Base-by-base conservation (phyloP, 495 filamentous ascomycete species). In the Hypoxylon crocopeplum region DNA sequence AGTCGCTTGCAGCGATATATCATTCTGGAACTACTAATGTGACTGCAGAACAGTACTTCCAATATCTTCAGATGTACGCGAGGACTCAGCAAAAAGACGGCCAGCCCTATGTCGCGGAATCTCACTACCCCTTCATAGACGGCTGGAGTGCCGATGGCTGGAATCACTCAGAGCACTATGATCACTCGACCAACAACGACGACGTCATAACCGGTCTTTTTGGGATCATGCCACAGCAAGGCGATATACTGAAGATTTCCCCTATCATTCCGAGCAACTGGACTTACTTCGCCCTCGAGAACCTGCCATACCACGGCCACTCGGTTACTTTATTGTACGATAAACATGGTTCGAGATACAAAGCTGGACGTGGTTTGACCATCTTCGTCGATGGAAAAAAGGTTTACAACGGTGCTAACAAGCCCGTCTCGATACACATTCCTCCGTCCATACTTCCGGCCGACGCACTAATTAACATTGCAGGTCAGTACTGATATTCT, bases 201-300 rank as follows among this genome's bases (percentile, higher is more conserved):
- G 72, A 80, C 51, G 69, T 80, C 7, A 77, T 80, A 53, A 77
- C 77, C 15, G 72, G 76, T 12, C 62, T 80, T 7, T 59, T 80
- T 8, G 77, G 77, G 4, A 67, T 80, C 12, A 57, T 75, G 20
- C 75, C 72, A 11, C 69, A 62, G 6, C 59, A 66, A 20, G 72
- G 72, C 19, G 62, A 78, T 22, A 65, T 46, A 2, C 53, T 80
- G 29, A 46, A 67, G 7, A 69, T 80, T 22, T 69, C 68, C 12
- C 77, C 77, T 17, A 72, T 80, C 11, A 45, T 75, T 17, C 77
- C 77, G 3, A 42, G 32, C 2, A 72, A 74, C 30, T 80, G 77
- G 77, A 68, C 70, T 7, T 72, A 79, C 41, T 80, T 76, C 51
- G 74, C 71, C 11, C 61, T 80, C 12, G 77, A 80, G 37, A 77